These are phyloP conservation scores for Monosporascus ibericus DNA, from an alignment of 2,329 filamentous ascomycete genomes.

Conservation along the genomic window DNA sequence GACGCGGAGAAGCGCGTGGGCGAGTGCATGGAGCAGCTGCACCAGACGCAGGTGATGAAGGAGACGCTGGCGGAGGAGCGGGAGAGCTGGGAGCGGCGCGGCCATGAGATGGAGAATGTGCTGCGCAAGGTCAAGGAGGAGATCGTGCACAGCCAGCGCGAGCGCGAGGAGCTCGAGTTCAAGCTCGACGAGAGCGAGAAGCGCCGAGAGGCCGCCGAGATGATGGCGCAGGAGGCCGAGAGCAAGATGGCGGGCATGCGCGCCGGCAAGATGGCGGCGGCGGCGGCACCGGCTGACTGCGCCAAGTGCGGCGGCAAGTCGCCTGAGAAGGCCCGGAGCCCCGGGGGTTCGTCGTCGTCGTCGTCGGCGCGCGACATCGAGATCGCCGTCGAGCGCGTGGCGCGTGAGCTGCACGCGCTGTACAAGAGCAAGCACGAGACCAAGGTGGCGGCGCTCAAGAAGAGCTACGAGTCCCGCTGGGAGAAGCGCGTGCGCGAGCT, in stretches of 20 bases:
- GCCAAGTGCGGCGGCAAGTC: slow-evolving; percentile 18
- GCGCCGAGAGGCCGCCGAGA: slow-evolving; percentile 66
- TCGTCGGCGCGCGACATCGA: slow-evolving; percentile 60
- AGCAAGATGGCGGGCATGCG: slow-evolving; percentile 70
- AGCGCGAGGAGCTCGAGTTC: slow-evolving; percentile 70
- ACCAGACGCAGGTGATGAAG: slow-evolving; percentile 65
- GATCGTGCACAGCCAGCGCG: slow-evolving; percentile 69
- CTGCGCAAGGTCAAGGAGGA: slow-evolving; percentile 76
- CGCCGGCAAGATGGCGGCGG: slow-evolving; percentile 47
- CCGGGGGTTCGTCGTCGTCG: slow-evolving; percentile 8
- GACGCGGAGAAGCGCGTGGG: slow-evolving; percentile 92
- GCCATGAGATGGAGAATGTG: slow-evolving; percentile 78
- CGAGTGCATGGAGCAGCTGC: slow-evolving; percentile 74
- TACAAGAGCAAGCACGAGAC: slow-evolving; percentile 98
- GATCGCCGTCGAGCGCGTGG: slow-evolving; percentile 80
- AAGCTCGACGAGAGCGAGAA: slow-evolving; percentile 74
- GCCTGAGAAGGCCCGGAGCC: slow-evolving; percentile 32
- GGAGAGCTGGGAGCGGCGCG: slow-evolving; percentile 76
- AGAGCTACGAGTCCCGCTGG: slow-evolving; percentile 78
- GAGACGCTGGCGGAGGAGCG: slow-evolving; percentile 71
- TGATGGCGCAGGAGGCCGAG: slow-evolving; percentile 69
- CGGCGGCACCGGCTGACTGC: slow-evolving; percentile 16
- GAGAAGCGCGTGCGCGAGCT: slow-evolving; percentile 82
- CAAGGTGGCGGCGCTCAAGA: slow-evolving; percentile 86
- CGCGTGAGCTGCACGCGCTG: slow-evolving; percentile 83